Base-by-base conservation (phyloP, 2,329 filamentous ascomycete genomes). In the Colletotrichum siamense region DNA sequence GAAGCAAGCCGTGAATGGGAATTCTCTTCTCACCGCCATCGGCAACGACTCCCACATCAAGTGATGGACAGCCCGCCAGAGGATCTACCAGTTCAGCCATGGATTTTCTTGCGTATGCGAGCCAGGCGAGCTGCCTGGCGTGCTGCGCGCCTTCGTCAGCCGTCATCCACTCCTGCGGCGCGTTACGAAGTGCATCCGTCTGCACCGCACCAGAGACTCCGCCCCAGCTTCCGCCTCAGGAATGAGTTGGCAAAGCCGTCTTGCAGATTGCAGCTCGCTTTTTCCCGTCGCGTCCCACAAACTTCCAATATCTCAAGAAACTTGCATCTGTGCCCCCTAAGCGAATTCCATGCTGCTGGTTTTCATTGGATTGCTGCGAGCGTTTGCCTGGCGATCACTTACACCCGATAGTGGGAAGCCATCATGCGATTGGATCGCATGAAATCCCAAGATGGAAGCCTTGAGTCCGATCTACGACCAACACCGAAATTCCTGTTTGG, bases 1-100 rank as follows among this genome's bases (percentile, higher is more conserved):
- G 44, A 34, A 36, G 18, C 32, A 34, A n/a, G 34, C n/a, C 34
- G 49, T 30, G 59, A 6, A 12, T 28, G 24, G 59, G 44, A 36
- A 6, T 8, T 69, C 49, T 74, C 65, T 22, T 69, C 70, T 74
- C 71, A 69, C 70, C 70, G 74, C 74, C 24, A 36, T 69, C 71
- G 57, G 24, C 39, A 52, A 22, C 13, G 16, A 44, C 39, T 57
- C 55, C 73, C 69, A 72, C 63, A 72, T 59, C 61, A 75, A 52
- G 44, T 22, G 44, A 22, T 22, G 44, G 44, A 49, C 61, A 44
- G n/a, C 59, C 36, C 57, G 15, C 52, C 61, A 68, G 44, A 68
- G 63, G 57, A 64, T 57, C 57, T 16, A 39, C 30, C 44, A 22
- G 36, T 57, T 73, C 73, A 76, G 63, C 69, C 44, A 64, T 34